phyloP scores from a whole-genome alignment of 371 early-diverging fungal genomes.

The Massospora cicadina region DNA sequence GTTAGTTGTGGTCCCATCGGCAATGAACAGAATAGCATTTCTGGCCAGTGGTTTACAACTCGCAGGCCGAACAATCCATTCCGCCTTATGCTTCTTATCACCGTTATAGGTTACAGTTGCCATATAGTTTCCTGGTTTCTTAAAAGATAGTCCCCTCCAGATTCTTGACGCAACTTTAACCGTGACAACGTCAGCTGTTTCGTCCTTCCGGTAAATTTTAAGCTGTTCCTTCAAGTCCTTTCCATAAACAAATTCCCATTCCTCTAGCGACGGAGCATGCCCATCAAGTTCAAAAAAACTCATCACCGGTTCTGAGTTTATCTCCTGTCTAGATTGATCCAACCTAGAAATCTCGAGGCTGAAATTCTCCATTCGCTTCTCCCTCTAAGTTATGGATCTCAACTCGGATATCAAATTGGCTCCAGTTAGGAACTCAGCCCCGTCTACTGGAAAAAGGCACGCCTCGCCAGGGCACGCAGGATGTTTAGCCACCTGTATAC shows the following conservation, averaged over 20 bases:
- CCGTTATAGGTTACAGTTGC: slow-evolving; percentile 19
- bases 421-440: slow-evolving; percentile 11
- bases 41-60: slow-evolving; percentile 37
- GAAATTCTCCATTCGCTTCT: slow-evolving; percentile 22
- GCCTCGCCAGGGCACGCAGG: slow-evolving; percentile 9
- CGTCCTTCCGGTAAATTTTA: too few species aligned
- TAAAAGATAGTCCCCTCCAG: slow-evolving; percentile 33
- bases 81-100: slow-evolving; percentile 22
- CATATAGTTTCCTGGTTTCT: slow-evolving; percentile 33
- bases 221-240: too few species aligned
- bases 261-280: too few species aligned
- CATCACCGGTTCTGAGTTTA: too few species aligned
- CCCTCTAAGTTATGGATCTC: slow-evolving; percentile 13
- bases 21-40: slow-evolving; percentile 52
- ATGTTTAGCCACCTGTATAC: too few species aligned
- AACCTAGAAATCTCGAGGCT: slow-evolving; percentile 25
- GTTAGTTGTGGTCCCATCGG: slow-evolving; percentile 47
- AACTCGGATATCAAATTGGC: slow-evolving; percentile 11
- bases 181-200: slow-evolving; percentile 6
- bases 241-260: too few species aligned
- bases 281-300: too few species aligned
- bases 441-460: slow-evolving; percentile 7
- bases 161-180: slow-evolving; percentile 32
- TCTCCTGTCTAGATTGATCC: too few species aligned
- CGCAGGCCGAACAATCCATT: slow-evolving; percentile 29